phyloP scores from a whole-genome alignment of 2,329 filamentous ascomycete species.

The Apiospora pterosperma region DNA sequence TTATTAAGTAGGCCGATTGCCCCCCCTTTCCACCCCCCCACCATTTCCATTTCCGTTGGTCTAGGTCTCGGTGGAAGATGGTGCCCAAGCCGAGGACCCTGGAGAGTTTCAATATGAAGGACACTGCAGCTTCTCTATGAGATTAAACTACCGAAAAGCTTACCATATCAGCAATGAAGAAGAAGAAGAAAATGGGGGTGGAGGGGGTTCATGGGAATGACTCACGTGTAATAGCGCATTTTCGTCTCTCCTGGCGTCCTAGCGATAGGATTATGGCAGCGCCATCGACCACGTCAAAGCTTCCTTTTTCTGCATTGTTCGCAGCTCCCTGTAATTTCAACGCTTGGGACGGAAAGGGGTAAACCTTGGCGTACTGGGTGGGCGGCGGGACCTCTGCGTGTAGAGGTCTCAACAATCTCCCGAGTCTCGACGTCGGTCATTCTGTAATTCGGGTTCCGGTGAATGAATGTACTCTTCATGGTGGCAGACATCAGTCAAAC shows the following conservation, averaged over 20 bases:
- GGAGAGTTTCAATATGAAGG: slow-evolving; percentile 19
- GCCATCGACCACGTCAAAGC: slow-evolving; percentile 3
- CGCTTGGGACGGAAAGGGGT: not conserved
- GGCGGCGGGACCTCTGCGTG: not conserved
- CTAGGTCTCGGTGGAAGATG: slow-evolving; percentile 16
- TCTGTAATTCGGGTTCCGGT: not conserved
- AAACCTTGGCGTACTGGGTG: not conserved
- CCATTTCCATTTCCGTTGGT: no score
- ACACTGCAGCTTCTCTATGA: not conserved
- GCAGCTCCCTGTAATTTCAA: not conserved
- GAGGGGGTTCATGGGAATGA: not conserved
- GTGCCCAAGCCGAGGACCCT: slow-evolving; percentile 21
- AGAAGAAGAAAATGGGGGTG: not conserved
- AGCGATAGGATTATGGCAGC: not conserved
- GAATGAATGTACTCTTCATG: no score
- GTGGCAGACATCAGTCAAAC: no score
- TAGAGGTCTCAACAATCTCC: not conserved
- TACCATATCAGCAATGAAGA: not conserved
- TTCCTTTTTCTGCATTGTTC: slow-evolving; percentile 7
- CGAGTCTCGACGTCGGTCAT: not conserved
- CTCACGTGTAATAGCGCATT: not conserved
- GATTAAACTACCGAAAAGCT: not conserved
- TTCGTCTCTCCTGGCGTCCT: not conserved
- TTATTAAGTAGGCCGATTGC: no score
- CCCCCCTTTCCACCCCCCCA: no score